Percentiles rank a stretch among this genome's conserved stretches.
Evolutionary conservation across 257 asterid species (phyloP).

Genomic region (Rehmannia glutinosa): DNA sequence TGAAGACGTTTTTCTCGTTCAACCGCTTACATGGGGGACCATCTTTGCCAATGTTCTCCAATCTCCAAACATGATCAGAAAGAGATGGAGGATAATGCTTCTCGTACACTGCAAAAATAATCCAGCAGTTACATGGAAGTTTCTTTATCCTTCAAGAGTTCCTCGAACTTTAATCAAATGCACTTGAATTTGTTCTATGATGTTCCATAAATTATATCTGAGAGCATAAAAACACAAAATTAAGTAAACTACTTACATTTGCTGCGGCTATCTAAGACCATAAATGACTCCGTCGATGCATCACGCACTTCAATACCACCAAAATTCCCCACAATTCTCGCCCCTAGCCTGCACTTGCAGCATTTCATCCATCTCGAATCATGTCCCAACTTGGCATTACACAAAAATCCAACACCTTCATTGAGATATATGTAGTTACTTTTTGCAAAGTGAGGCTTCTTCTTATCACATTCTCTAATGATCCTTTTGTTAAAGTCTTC

Average conservation of each 20-base stretch:
- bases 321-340: slow-evolving; percentile 20
- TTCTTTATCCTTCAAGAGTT: too few species aligned
- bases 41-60: slow-evolving; percentile 18
- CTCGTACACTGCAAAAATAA: slow-evolving; percentile 20
- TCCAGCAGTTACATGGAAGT: background rate
- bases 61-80: slow-evolving; percentile 26
- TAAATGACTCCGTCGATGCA: slow-evolving; percentile 38
- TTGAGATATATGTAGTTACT: slow-evolving; percentile 16
- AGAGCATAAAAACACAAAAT: background rate
- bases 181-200: background rate
- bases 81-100: slow-evolving; percentile 25
- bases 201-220: background rate
- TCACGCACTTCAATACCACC: slow-evolving; percentile 29
- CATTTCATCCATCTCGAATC: slow-evolving; percentile 28
- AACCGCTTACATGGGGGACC: slow-evolving; percentile 17
- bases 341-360: slow-evolving; percentile 45
- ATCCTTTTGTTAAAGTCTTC: slow-evolving; percentile 32
- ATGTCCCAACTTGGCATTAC: slow-evolving; percentile 35
- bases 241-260: slow-evolving; percentile 25
- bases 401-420: slow-evolving; percentile 31
- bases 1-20: background rate
- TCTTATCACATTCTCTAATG: slow-evolving; percentile 29
- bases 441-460: slow-evolving; percentile 40
- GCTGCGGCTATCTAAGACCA: slow-evolving; percentile 36
- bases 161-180: too few species aligned